These are phyloP conservation scores for Hibiscus tridactylites DNA, from an alignment of 345 rosid genomes.

Conservation along the genomic window DNA sequence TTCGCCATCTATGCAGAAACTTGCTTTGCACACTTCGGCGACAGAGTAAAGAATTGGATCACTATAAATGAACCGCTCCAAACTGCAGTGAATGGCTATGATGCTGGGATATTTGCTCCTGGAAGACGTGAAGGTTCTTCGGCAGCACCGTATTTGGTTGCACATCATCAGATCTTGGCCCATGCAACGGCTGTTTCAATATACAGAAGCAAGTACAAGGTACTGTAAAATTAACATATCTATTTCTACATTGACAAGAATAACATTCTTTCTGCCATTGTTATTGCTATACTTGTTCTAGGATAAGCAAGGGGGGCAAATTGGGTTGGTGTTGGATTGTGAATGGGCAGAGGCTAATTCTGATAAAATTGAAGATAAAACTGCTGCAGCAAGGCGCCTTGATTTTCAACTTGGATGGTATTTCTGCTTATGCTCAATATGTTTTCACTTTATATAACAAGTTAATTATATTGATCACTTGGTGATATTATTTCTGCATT, in stretches of 20 bases:
- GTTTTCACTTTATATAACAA: not conserved
- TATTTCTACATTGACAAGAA: not conserved
- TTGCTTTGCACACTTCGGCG: slow-evolving; percentile 73
- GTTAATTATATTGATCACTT: not conserved
- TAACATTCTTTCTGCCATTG: not conserved
- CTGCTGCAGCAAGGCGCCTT: slow-evolving; percentile 65
- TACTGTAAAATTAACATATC: slow-evolving; percentile 13
- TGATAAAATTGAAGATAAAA: slow-evolving; percentile 42
- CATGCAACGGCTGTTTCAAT: slow-evolving; percentile 72
- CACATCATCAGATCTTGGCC: slow-evolving; percentile 76
- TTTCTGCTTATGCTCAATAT: not conserved
- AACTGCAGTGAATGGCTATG: slow-evolving; percentile 52
- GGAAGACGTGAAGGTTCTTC: slow-evolving; percentile 56
- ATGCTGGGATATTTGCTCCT: slow-evolving; percentile 54
- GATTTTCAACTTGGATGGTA: slow-evolving; percentile 95
- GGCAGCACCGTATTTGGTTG: slow-evolving; percentile 64
- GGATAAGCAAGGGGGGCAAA: slow-evolving; percentile 74
- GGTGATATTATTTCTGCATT: not conserved
- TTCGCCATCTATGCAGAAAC: slow-evolving; percentile 64
- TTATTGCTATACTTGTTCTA: slow-evolving; percentile 14
- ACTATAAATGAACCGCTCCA: slow-evolving; percentile 75
- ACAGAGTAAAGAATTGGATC: slow-evolving; percentile 83
- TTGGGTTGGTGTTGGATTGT: slow-evolving; percentile 62
- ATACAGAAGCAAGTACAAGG: slow-evolving; percentile 64
- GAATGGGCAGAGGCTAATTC: slow-evolving; percentile 75